Percentiles rank a stretch among this genome's conserved stretches.
Conservation (phyloP, 2,329 filamentous ascomycete genomes). For the Ceratocystis diversiconidia region DNA sequence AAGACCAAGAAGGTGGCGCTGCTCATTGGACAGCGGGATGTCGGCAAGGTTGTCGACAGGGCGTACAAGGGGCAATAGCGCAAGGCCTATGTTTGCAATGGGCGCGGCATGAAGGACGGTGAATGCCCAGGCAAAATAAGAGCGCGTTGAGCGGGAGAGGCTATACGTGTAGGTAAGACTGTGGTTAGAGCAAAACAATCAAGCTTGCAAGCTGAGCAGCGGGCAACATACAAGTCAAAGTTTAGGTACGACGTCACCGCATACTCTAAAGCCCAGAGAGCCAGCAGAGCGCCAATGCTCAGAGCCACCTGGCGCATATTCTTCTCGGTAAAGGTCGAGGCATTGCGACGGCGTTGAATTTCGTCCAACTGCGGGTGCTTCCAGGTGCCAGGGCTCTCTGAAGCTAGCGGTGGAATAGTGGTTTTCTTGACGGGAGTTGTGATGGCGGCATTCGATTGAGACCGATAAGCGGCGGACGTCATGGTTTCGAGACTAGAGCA, state of each 20-base stretch:
- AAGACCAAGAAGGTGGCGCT: conserved; percentile 57
- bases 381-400: conserved; percentile 66
- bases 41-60: conserved; percentile 65
- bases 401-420: conserved; percentile 24
- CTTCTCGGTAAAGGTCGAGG: conserved; percentile 61
- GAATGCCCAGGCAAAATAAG: conserved; percentile 29
- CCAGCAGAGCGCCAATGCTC: conserved; percentile 42
- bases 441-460: conserved; percentile 3
- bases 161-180: background rate
- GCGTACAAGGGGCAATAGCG: conserved; percentile 58
- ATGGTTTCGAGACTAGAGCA: background rate
- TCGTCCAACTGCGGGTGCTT: conserved; percentile 78
- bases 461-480: conserved; percentile 6
- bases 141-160: conserved; percentile 12
- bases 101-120: conserved; percentile 41
- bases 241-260: conserved; percentile 27
- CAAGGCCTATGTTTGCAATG: conserved; percentile 55
- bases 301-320: conserved; percentile 57
- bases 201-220: background rate
- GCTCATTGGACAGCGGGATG: conserved; percentile 73
- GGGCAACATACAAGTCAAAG: conserved; percentile 28
- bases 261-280: conserved; percentile 27
- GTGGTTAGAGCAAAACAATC: conserved; percentile 9
- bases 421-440: conserved; percentile 32
- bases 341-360: conserved; percentile 67